Evolutionary conservation across 345 rosid genomes (phyloP).

Genomic region (Punica granatum): DNA sequence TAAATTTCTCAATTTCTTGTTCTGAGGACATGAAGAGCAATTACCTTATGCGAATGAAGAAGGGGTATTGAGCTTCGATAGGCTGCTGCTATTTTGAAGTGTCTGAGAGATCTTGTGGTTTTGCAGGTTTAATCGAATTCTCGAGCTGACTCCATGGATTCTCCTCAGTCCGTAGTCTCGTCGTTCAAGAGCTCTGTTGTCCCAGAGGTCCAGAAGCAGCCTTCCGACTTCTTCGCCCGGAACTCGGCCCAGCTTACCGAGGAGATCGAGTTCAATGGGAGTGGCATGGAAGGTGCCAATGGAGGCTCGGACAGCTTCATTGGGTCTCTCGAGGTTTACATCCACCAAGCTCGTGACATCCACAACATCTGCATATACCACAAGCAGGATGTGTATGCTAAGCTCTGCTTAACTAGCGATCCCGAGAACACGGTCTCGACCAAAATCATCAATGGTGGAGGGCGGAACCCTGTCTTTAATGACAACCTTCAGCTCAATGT

Average conservation of each 20-base stretch:
- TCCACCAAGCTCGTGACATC: conserved; percentile 94
- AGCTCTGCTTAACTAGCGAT: conserved; percentile 79
- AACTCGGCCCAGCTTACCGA: conserved; percentile 27
- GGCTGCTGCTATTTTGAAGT: background rate
- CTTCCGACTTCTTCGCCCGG: conserved; percentile 30
- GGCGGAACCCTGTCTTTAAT: conserved; percentile 92
- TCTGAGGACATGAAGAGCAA: no score
- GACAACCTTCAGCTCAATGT: conserved; percentile 66
- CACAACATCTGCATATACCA: conserved; percentile 99
- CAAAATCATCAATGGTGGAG: conserved; percentile 96
- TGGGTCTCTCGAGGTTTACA: conserved; percentile 64
- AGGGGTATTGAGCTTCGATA: background rate
- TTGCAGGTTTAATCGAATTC: conserved; percentile 9
- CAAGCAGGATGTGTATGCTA: conserved; percentile 99
- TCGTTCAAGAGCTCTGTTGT: conserved; percentile 53
- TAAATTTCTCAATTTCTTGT: background rate
- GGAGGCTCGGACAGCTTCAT: conserved; percentile 32
- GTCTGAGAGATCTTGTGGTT: conserved; percentile 1
- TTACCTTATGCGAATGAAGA: no score
- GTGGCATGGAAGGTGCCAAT: conserved; percentile 16
- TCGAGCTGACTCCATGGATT: conserved; percentile 56
- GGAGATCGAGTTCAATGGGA: conserved; percentile 31
- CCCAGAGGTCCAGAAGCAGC: conserved; percentile 52
- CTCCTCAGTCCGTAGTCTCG: conserved; percentile 95
- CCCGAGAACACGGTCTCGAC: conserved; percentile 75